Conservation (phyloP, 169 alveolate species). For the Plasmodium reichenowi region DNA sequence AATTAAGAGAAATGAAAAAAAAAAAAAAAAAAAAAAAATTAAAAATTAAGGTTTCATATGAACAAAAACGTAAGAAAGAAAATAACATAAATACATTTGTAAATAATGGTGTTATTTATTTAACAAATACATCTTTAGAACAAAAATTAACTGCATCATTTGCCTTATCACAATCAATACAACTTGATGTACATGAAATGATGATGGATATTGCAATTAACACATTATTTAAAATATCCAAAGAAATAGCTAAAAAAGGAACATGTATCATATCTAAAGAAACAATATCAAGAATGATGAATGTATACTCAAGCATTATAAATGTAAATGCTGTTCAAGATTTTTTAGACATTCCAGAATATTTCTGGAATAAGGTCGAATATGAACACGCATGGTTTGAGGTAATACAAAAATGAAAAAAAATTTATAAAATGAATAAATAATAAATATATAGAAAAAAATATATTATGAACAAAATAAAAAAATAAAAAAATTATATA, state of each 20-base stretch:
- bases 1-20: neutral
- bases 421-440: neutral
- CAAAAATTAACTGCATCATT: conserved; percentile 81
- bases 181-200: conserved; percentile 79
- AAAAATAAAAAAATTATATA: no score
- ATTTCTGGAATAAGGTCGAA: conserved; percentile 80
- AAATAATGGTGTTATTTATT: conserved; percentile 62
- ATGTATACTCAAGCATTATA: conserved; percentile 79
- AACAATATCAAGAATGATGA: conserved; percentile 76
- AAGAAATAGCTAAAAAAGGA: conserved; percentile 80
- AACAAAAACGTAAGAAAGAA: neutral
- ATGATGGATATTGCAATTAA: conserved; percentile 81
- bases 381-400: conserved; percentile 75
- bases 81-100: conserved; percentile 56
- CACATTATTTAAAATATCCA: conserved; percentile 75
- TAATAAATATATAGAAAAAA: neutral
- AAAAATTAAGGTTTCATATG: neutral
- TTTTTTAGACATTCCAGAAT: conserved; percentile 83
- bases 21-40: neutral
- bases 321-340: conserved; percentile 83
- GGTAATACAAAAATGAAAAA: conserved; percentile 11
- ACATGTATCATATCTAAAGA: conserved; percentile 77
- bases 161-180: conserved; percentile 80
- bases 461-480: no score
- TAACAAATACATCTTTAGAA: conserved; percentile 78